These are phyloP conservation scores for Sugiyamaella valdiviana DNA, from an alignment of 805 yeast species.

Conservation along the genomic window DNA sequence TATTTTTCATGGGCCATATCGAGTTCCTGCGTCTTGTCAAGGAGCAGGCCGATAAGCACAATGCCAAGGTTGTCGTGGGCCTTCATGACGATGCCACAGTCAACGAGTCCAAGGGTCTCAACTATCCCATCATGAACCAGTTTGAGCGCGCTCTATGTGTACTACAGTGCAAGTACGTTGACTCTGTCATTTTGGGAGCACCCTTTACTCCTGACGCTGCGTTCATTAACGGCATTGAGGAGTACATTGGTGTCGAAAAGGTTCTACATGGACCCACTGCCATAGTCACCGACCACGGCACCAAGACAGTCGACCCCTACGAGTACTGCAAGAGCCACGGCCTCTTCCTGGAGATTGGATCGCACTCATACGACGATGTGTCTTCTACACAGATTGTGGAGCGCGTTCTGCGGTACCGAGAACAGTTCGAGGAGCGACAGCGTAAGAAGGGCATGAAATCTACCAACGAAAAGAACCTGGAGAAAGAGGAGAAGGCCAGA, in stretches of 20 bases:
- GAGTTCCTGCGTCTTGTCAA: constrained; percentile 53
- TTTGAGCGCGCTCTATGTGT: constrained; percentile 84
- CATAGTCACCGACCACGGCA: constrained; percentile 32
- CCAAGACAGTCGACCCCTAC: constrained; percentile 36
- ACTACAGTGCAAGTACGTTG: constrained; percentile 79
- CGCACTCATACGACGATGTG: constrained; percentile 58
- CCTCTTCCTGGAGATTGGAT: constrained; percentile 39
- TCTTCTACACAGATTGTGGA: constrained; percentile 65
- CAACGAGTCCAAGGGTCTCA: constrained; percentile 51
- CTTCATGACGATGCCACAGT: constrained; percentile 54
- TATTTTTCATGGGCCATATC: constrained; percentile 91
- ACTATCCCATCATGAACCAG: constrained; percentile 79
- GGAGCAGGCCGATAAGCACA: constrained; percentile 33
- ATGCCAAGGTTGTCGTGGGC: constrained; percentile 58
- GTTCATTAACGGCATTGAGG: constrained; percentile 31
- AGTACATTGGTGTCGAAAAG: constrained; percentile 35
- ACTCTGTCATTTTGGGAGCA: constrained; percentile 67
- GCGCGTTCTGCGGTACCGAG: constrained; percentile 63
- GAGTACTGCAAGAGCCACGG: constrained; percentile 30
- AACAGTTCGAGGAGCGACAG: constrained; percentile 80
- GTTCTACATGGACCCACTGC: constrained; percentile 58
- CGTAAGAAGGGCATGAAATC: constrained; percentile 77
- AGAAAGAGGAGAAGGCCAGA: constrained; percentile 20
- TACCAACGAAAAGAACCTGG: constrained; percentile 40
- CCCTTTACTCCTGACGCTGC: constrained; percentile 45